These are phyloP conservation scores for Arxiozyma slooffiae DNA, from an alignment of 1,139 yeast species.

Conservation along the genomic window DNA sequence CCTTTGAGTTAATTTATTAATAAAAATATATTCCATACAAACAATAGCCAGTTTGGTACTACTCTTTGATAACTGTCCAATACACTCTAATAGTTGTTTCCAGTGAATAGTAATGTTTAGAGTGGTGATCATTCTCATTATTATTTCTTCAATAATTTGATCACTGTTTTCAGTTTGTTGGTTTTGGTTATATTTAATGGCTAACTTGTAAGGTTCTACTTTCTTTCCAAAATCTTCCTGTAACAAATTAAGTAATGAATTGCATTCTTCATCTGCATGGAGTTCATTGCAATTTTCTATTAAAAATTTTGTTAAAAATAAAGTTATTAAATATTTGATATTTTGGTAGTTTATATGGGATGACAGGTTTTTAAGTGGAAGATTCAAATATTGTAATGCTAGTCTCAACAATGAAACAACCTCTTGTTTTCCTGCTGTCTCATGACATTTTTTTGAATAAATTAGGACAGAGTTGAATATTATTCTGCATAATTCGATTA, in stretches of 20 bases:
- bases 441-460: slow-evolving; percentile 4
- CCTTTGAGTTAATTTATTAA: slow-evolving; percentile 15
- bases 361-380: slow-evolving; percentile 11
- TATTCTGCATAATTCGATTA: slow-evolving; percentile 20
- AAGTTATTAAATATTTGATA: slow-evolving; percentile 11
- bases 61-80: slow-evolving; percentile 16
- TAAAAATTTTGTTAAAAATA: slow-evolving; percentile 11
- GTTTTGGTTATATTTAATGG: slow-evolving; percentile 11
- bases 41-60: slow-evolving; percentile 12
- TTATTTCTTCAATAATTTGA: slow-evolving; percentile 12
- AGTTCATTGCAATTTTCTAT: slow-evolving; percentile 7
- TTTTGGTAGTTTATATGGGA: slow-evolving; percentile 14
- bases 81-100: slow-evolving; percentile 14
- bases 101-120: slow-evolving; percentile 13
- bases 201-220: slow-evolving; percentile 15
- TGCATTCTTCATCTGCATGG: slow-evolving; percentile 6
- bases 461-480: slow-evolving; percentile 16
- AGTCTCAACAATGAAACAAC: neutral
- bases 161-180: slow-evolving; percentile 3
- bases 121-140: slow-evolving; percentile 20
- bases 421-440: neutral
- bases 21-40: slow-evolving; percentile 19
- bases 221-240: slow-evolving; percentile 19
- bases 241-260: slow-evolving; percentile 8
- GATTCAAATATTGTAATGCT: slow-evolving; percentile 7